phyloP scores from a whole-genome alignment of 2,329 filamentous ascomycete genomes.

The Venturia aucupariae region DNA sequence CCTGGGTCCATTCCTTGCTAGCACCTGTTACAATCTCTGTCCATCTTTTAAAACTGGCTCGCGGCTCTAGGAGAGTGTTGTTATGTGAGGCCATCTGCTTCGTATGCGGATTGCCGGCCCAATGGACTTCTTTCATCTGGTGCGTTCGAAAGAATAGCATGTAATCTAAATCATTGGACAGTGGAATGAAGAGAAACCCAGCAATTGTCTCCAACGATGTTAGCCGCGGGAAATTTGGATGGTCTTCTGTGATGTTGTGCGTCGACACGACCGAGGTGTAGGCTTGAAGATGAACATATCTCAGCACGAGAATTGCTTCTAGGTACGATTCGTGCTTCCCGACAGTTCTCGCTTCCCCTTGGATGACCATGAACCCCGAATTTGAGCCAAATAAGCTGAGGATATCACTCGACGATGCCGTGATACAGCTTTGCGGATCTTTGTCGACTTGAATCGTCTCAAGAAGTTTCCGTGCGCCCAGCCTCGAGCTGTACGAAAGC shows the following conservation, averaged over 20 bases:
- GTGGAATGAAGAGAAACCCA: conserved; percentile 70
- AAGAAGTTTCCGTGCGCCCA: conserved; percentile 80
- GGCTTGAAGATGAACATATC: conserved; percentile 69
- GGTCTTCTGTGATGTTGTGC: conserved; percentile 65
- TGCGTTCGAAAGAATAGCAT: conserved; percentile 83
- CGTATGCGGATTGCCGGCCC: conserved; percentile 79
- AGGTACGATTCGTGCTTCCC: conserved; percentile 67
- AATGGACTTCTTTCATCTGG: conserved; percentile 67
- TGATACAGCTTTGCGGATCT: conserved; percentile 81
- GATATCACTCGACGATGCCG: conserved; percentile 78
- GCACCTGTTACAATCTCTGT: conserved; percentile 71
- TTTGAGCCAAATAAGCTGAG: conserved; percentile 78
- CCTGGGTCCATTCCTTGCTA: conserved; percentile 78
- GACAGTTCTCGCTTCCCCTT: conserved; percentile 76
- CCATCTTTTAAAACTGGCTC: conserved; percentile 73
- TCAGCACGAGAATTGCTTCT: conserved; percentile 72
- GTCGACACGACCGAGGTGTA: conserved; percentile 69
- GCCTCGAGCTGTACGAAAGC: conserved; percentile 71
- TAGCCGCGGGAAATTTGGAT: conserved; percentile 68
- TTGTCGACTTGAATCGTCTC: conserved; percentile 71
- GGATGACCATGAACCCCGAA: conserved; percentile 74
- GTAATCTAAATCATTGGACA: conserved; percentile 73
- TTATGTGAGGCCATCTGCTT: conserved; percentile 68
- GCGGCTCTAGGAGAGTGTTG: conserved; percentile 63
- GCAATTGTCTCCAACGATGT: conserved; percentile 72